Conservation (phyloP, 2,329 filamentous ascomycete genomes). For the Pyrenochaeta sp. region DNA sequence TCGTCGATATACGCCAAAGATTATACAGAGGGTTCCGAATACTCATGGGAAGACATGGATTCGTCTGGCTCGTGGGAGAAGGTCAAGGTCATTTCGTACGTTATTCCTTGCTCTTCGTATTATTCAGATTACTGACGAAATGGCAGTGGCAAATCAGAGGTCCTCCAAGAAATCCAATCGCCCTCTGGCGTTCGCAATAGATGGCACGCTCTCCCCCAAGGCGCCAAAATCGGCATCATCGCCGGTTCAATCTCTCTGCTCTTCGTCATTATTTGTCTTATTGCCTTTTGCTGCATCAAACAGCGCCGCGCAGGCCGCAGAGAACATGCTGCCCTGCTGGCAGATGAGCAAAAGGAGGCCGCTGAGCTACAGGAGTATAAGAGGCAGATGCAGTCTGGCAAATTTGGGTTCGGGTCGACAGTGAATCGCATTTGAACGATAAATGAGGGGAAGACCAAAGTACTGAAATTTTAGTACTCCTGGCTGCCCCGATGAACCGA, state of each 20-base stretch:
- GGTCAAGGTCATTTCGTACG: conserved; percentile 58
- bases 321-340: conserved; percentile 44
- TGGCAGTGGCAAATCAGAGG: conserved; percentile 45
- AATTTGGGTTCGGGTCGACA: conserved; percentile 27
- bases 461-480: not conserved
- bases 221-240: conserved; percentile 47
- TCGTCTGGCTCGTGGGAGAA: conserved; percentile 51
- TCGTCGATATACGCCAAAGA: conserved; percentile 66
- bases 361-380: conserved; percentile 46
- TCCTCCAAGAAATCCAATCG: conserved; percentile 44
- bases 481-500: too few relatives aligned
- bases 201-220: conserved; percentile 44
- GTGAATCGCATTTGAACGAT: conserved; percentile 16
- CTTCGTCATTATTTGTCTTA: conserved; percentile 30
- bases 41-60: conserved; percentile 62
- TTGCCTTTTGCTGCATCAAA: conserved; percentile 51
- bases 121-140: conserved; percentile 14
- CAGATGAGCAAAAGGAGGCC: conserved; percentile 47
- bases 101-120: conserved; percentile 3
- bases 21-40: conserved; percentile 69
- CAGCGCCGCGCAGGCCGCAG: conserved; percentile 47
- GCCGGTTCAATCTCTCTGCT: conserved; percentile 37
- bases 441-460: not conserved
- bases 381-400: conserved; percentile 35
- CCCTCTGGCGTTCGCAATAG: conserved; percentile 47